These are phyloP conservation scores for Sarocladiaceae sp. DNA, from an alignment of 2,329 filamentous ascomycete species.

Conservation along the genomic window DNA sequence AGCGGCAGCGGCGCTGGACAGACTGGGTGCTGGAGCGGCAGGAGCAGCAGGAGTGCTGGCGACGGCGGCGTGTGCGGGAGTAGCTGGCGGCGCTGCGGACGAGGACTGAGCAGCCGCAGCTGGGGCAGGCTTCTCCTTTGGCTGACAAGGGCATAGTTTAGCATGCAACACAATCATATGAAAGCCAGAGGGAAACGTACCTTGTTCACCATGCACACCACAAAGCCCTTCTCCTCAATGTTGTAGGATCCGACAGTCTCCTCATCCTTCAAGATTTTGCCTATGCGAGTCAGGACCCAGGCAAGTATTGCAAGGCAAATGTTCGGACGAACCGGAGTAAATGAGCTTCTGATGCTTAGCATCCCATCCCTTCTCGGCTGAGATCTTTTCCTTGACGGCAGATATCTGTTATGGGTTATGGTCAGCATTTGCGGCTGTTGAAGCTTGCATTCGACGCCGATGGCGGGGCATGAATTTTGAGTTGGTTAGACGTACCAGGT, in stretches of 20 bases:
- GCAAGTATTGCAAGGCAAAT: conserved; percentile 10
- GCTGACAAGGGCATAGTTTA: conserved; percentile 23
- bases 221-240: conserved; percentile 99
- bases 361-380: conserved; percentile 91
- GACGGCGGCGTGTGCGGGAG: conserved; percentile 45
- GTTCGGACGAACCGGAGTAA: conserved; percentile 74
- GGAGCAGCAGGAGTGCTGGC: conserved; percentile 59
- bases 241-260: conserved; percentile 96
- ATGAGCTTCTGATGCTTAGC: conserved; percentile 90
- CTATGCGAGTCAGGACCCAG: conserved; percentile 38
- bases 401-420: conserved; percentile 60
- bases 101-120: conserved; percentile 49
- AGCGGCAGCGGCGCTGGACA: conserved; percentile 40
- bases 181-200: conserved; percentile 45
- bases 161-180: background rate
- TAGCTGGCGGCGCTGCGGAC: conserved; percentile 53
- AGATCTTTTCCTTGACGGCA: conserved; percentile 88
- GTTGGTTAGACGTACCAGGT: conserved; percentile 65
- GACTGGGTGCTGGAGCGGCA: conserved; percentile 31
- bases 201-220: conserved; percentile 98
- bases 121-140: conserved; percentile 62
- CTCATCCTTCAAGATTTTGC: conserved; percentile 97
- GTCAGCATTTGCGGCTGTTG: conserved; percentile 11
- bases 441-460: conserved; percentile 9
- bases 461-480: conserved; percentile 17